Percentiles rank a stretch among this genome's conserved stretches.
These are phyloP conservation scores for Scutellaria barbata DNA, from an alignment of 257 asterid species.

Conservation along the genomic window DNA sequence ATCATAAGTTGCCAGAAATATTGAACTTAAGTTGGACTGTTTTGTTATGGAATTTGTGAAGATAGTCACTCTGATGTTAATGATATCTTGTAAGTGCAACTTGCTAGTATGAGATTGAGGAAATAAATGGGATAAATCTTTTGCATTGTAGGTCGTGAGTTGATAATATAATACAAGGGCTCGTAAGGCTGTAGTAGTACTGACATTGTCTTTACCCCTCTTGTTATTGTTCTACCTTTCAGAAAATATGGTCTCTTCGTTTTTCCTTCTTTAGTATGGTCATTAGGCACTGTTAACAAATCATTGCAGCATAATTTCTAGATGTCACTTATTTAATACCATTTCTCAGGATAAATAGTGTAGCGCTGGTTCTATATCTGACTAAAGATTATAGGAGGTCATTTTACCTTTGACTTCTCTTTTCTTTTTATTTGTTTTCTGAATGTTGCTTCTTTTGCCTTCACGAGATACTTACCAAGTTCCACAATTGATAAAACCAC, in stretches of 20 bases:
- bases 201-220: not conserved
- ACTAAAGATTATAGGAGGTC: not conserved
- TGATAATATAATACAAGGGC: not conserved
- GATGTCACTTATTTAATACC: too few relatives aligned
- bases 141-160: not conserved
- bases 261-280: not conserved
- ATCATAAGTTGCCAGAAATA: not conserved
- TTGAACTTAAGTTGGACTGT: not conserved
- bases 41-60: not conserved
- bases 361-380: not conserved
- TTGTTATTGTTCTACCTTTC: not conserved
- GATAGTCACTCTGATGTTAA: not conserved
- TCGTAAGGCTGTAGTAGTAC: too few relatives aligned
- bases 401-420: not conserved
- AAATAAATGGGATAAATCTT: not conserved
- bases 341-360: not conserved
- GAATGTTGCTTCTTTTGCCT: slow-evolving; percentile 9
- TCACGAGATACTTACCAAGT: not conserved
- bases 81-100: not conserved
- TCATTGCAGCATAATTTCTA: too few relatives aligned
- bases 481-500: not conserved
- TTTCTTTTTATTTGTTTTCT: slow-evolving; percentile 6
- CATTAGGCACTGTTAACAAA: too few relatives aligned
- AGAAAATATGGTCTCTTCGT: not conserved
- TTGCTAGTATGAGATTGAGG: not conserved